Base-by-base conservation (phyloP, 2,329 filamentous ascomycete species). In the Pseudohalonectria lignicola region DNA sequence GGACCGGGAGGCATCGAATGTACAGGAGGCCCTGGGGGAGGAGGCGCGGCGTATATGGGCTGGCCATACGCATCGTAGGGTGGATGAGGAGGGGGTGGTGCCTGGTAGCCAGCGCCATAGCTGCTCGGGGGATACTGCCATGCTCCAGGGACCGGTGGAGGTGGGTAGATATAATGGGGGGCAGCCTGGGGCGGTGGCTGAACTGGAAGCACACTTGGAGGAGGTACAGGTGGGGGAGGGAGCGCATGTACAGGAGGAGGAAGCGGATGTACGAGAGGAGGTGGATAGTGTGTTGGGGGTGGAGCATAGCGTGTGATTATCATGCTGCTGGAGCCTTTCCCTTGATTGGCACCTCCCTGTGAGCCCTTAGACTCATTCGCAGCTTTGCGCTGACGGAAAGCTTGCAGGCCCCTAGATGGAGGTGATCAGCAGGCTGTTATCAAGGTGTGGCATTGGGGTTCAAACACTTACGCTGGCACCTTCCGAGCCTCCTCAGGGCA, bases 401-500 rank as follows among this genome's bases (percentile, higher is more conserved):
- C 46, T 26, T 48, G 45, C 23, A 50, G 45, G 36, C 49, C 49
- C 8, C 49, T 52, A 40, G 11, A 34, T 37, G 25, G 12, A 17
- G 16, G 36, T 21, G 19, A 31, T 37, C 35, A 19, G 26, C 15
- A 37, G 29, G 7, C 25, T 10, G 32, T 19, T 16, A 18, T 11
- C 26, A n/a, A 15, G 25, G 39, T 30, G 17, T 29, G 41, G 23
- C 23, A 41, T 31, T 29, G 31, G 18, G 38, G n/a, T n/a, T n/a
- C n/a, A 28, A 41, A 23, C 30, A 21, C 20, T 67, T 62, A 74
- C 71, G 62, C 64, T 45, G 66, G 66, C 33, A 62, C 60, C 45
- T 56, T 52, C 43, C 67, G 56, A 18, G 64, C 67, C 17, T 65
- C 62, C 42, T 71, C 64, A 7, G 68, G 70, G 48, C 71, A 76